These are phyloP conservation scores for Tricholoma matsutake DNA, from an alignment of 768 basidiomycete species.

Conservation along the genomic window DNA sequence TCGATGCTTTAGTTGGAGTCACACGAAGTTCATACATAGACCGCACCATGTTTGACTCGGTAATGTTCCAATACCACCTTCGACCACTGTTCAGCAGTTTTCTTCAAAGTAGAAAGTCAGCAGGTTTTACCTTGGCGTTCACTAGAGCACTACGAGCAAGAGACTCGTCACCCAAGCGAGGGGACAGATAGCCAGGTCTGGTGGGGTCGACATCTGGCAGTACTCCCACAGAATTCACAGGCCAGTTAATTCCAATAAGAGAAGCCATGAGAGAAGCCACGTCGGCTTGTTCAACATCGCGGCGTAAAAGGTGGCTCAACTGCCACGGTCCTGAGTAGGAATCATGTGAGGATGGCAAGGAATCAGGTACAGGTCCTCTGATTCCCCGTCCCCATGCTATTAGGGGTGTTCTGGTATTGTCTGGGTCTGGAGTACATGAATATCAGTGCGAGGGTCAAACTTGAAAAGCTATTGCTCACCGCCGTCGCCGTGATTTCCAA, in stretches of 20 bases:
- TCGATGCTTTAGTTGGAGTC: not conserved
- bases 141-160: slow-evolving; percentile 55
- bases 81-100: not conserved
- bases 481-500: slow-evolving; percentile 89
- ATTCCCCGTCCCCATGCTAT: slow-evolving; percentile 81
- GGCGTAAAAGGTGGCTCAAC: slow-evolving; percentile 53
- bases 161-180: slow-evolving; percentile 42
- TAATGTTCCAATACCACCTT: slow-evolving; percentile 76
- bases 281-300: slow-evolving; percentile 84
- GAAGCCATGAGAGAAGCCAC: slow-evolving; percentile 75
- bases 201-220: slow-evolving; percentile 70
- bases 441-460: not conserved
- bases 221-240: slow-evolving; percentile 80
- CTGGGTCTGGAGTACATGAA: slow-evolving; percentile 58
- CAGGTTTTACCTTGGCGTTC: slow-evolving; percentile 53
- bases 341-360: slow-evolving; percentile 61
- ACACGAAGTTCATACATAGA: not conserved
- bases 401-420: slow-evolving; percentile 83
- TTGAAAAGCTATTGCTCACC: slow-evolving; percentile 38
- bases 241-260: slow-evolving; percentile 70
- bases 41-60: slow-evolving; percentile 68
- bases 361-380: slow-evolving; percentile 62
- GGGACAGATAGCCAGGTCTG: slow-evolving; percentile 54
- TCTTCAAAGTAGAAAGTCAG: not conserved
- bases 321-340: slow-evolving; percentile 65